Evolutionary conservation across 2,329 filamentous ascomycete species (phyloP), one percentile per base, ranked within the genome.

Genomic region (Sporothrix luriei): DNA sequence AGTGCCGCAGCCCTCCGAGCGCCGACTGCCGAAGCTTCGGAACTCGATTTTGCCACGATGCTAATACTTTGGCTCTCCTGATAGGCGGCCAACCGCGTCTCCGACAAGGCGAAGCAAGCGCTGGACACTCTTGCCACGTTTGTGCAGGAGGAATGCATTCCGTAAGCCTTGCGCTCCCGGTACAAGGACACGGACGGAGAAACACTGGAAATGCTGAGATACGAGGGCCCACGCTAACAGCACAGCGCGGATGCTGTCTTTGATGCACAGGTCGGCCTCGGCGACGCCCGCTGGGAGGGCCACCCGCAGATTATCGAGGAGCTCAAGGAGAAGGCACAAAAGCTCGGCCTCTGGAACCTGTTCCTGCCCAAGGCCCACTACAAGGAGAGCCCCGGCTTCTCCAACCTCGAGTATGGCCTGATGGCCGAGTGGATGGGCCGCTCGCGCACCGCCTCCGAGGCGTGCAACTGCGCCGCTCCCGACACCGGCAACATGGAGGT

Each of bases 401-500:
- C 89, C 71, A 99, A 98, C 81, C 84, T 99, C 72, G 95, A 99
- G 82, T 99, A 99, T 78, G 95, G 94, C 14, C 83, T 99, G 76
- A 99, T 98, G 94, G 95, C 95, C 21, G 95, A 99, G 83, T 91
- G 92, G 82, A 84, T 98, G 75, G 95, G 95, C 73, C 94, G 92
- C 83, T 97, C 92, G 74, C 85, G 87, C 77, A 84, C 88, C 72
- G 95, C 93, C 13, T 92, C 91, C 9, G 92, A 95, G 83, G 93
- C 93, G 33, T 91, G 90, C 78, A 97, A 97, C 81, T 97, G 93
- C 81, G 86, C 93, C 48, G 93, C 93, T 3, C 93, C 94, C 2
- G 93, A 97, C 79, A 97, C 94, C 4, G 93, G 93, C 65, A 97
- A 97, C 80, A 97, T 97, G 93, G 93, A 97, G 79, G 93, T 97